phyloP scores from a whole-genome alignment of 495 filamentous ascomycete species.

The Penicillium pancosmium region DNA sequence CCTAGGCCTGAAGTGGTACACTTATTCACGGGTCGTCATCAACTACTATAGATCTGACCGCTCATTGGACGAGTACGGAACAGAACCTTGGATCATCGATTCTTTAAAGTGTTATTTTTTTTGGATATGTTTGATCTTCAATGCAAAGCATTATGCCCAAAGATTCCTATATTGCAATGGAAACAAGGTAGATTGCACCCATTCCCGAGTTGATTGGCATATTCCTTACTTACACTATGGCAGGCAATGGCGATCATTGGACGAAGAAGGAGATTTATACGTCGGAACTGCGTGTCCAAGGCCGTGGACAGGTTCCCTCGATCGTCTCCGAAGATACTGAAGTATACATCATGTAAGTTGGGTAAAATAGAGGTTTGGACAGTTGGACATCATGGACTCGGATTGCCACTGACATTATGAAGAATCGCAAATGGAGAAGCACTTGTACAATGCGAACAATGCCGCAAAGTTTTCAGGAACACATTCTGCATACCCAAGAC shows the following conservation, averaged over 20 bases:
- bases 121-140: not conserved
- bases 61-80: not conserved
- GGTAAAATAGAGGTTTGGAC: not conserved
- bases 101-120: not conserved
- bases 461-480: not conserved
- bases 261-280: not conserved
- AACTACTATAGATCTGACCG: not conserved
- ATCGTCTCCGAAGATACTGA: not conserved
- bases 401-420: not conserved
- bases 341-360: conserved; percentile 8
- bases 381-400: not conserved
- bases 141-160: not conserved
- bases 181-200: not conserved
- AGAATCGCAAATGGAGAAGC: conserved; percentile 7
- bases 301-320: not conserved
- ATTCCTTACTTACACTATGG: not conserved
- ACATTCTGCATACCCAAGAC: conserved; percentile 9
- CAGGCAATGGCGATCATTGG: not conserved
- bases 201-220: not conserved
- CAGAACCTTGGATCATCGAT: not conserved
- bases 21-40: not conserved
- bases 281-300: not conserved
- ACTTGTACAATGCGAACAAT: conserved; percentile 3
- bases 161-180: not conserved
- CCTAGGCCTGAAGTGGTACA: not conserved